Evolutionary conservation across 2,329 filamentous ascomycete species (phyloP), one percentile per base, ranked within the genome.

Genomic region (Aspergillus sclerotialis): DNA sequence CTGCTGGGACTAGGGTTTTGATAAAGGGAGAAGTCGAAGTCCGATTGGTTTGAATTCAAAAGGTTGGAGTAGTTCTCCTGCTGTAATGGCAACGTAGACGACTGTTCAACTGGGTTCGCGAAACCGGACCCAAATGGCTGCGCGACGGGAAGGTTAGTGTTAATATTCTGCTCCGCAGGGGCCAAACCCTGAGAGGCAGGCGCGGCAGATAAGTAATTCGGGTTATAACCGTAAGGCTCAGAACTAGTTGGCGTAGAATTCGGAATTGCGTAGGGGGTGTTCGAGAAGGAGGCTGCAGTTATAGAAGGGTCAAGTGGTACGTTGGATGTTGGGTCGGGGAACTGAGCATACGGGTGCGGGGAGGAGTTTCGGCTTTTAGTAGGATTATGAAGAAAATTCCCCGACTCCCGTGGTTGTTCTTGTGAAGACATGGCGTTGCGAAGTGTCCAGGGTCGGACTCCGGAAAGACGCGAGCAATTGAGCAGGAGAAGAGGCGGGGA

Each of bases 351-450:
- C 31, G 51, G 55, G 46, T 63, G 64, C 28, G 56, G 50, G 31
- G 63, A 65, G 35, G 59, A 61, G 53, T 64, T 68, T 43, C 59
- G 62, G 51, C 50, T 56, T 39, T 60, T 56, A 48, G 57, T 49
- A 36, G 54, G 53, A 29, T 44, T 53, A 8, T 59, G 58, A 31
- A 56, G 47, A 33, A 62, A 63, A 42, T 57, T 54, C 36, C 56
- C 61, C 43, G 61, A 51, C 35, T 55, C 48, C 26, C 51, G 55
- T 36, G 48, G 48, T 35, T 46, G 46, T 27, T 57, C 52, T 39
- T 57, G 55, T 24, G 56, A 56, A 37, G 49, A 48, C 57, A 61
- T 60, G 19, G 38, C 43, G 33, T 27, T 11, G 19, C 16, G 32
- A 36, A 33, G 37, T 27, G 40, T 44, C 40, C 46, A 40, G 39